Conservation (phyloP, 2,329 filamentous ascomycete genomes). For the Ophiostoma sp. region DNA sequence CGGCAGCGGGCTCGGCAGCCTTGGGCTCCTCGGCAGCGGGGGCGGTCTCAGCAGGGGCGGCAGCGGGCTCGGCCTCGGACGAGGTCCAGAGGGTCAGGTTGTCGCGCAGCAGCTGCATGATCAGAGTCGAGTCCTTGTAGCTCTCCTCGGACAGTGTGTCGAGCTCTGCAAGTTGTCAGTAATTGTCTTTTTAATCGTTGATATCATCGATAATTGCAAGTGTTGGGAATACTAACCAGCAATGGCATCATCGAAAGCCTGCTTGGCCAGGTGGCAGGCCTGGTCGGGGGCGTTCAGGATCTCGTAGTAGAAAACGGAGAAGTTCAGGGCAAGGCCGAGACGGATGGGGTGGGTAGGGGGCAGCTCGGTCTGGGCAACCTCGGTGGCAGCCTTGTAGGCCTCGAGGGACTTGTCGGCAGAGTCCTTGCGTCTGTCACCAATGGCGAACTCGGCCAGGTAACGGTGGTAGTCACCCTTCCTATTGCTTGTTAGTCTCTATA, state of each 20-base stretch:
- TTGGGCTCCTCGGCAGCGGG: slow-evolving; percentile 55
- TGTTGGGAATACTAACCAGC: slow-evolving; percentile 42
- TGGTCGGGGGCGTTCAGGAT: slow-evolving; percentile 98
- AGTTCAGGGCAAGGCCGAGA: slow-evolving; percentile 82
- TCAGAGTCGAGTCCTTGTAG: slow-evolving; percentile 97
- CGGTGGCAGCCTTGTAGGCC: slow-evolving; percentile 91
- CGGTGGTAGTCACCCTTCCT: slow-evolving; percentile 99
- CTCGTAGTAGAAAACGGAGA: slow-evolving; percentile 52
- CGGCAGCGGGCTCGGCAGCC: slow-evolving; percentile 45
- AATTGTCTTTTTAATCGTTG: not conserved
- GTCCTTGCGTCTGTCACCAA: slow-evolving; percentile 89
- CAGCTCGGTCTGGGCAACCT: slow-evolving; percentile 83
- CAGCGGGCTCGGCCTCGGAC: slow-evolving; percentile 71
- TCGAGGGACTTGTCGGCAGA: slow-evolving; percentile 91
- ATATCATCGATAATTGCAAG: too few species aligned
- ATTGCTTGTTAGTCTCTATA: slow-evolving; percentile 5
- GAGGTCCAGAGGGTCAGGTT: slow-evolving; percentile 98
- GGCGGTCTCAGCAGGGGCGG: slow-evolving; percentile 45
- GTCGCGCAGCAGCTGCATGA: slow-evolving; percentile 98
- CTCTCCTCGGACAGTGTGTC: slow-evolving; percentile 97
- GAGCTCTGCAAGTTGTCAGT: slow-evolving; percentile 55
- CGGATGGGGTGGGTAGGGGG: slow-evolving; percentile 90
- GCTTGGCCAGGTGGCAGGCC: slow-evolving; percentile 96
- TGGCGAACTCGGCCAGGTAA: slow-evolving; percentile 94
- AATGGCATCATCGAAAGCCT: slow-evolving; percentile 93